Evolutionary conservation across 2,329 filamentous ascomycete species (phyloP), one percentile per base, ranked within the genome.

Genomic region (Karstenula rhodostoma): DNA sequence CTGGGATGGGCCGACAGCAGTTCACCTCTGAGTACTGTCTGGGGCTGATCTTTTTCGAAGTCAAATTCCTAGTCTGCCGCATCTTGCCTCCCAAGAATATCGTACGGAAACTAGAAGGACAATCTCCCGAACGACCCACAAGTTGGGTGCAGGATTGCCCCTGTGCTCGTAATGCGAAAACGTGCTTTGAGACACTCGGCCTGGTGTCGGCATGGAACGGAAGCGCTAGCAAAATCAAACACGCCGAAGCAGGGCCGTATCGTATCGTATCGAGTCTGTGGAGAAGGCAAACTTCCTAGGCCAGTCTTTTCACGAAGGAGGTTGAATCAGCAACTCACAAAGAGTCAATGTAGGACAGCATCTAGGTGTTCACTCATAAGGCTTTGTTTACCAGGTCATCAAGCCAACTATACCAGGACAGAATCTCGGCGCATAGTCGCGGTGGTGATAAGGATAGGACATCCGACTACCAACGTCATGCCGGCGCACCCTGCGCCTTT

Each of bases 51-150:
- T 17, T 7, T 23, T 3, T 19, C 13, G n/a, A 23, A 23, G 42
- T 22, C 4, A 43, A 22, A 6, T 22, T 9, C 8, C 9, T n/a
- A 4, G 3, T 43, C 40, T 7, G 42, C 8, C 9, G n/a, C 4
- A 44, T 22, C 42, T 23, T 44, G 42, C 19, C 42, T 23, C 19
- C 42, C 19, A 22, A 44, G 42, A 44, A 44, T 22, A 44, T 23
- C 19, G 9, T 10, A 23, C 42, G 42, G 42, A 12, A 44, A 12
- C 42, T 44, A 44, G 13, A 2, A 44, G n/a, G 49, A 40, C 12
- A 8, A 52, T 52, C 49, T 52, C 49, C 49, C 49, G 23, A 42
- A 42, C 8, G 49, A 42, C 33, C 49, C 49, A 52, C 35, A 40
- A 27, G 19, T 49, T 33, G 42, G 3, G 19, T 22, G 19, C n/a